phyloP scores from a whole-genome alignment of 2,329 filamentous ascomycete genomes.

The Botryotinia calthae region DNA sequence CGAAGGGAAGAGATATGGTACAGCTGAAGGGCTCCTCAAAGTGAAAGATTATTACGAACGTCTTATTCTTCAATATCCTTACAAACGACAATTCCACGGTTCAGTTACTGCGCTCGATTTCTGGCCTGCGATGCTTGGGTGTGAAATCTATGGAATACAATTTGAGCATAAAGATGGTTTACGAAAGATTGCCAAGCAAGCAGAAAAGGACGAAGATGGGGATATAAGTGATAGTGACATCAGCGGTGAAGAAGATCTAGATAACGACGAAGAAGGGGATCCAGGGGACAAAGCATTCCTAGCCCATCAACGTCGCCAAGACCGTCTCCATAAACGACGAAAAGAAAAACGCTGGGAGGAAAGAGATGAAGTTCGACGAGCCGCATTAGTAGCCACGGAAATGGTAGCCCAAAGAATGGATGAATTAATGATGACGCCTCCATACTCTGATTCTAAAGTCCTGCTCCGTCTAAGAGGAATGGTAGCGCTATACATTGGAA shows the following conservation, averaged over 20 bases:
- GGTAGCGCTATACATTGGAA: slow-evolving; percentile 71
- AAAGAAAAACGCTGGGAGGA: slow-evolving; percentile 32
- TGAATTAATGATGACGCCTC: slow-evolving; percentile 63
- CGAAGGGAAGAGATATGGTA: slow-evolving; percentile 40
- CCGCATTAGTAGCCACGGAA: slow-evolving; percentile 47
- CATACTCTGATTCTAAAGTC: slow-evolving; percentile 65
- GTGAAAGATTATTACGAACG: slow-evolving; percentile 72
- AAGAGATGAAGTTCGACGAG: slow-evolving; percentile 35
- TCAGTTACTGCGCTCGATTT: slow-evolving; percentile 70
- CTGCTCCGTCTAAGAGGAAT: slow-evolving; percentile 71
- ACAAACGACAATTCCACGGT: slow-evolving; percentile 57
- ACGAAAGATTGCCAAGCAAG: slow-evolving; percentile 40
- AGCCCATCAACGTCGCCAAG: slow-evolving; percentile 26
- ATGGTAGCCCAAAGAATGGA: slow-evolving; percentile 70
- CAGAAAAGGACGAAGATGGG: slow-evolving; percentile 31
- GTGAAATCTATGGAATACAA: slow-evolving; percentile 76
- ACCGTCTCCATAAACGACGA: slow-evolving; percentile 20
- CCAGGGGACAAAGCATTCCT: slow-evolving; percentile 28
- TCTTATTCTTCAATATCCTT: slow-evolving; percentile 74
- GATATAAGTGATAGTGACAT: slow-evolving; percentile 25
- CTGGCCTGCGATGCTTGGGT: slow-evolving; percentile 74
- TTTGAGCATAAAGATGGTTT: slow-evolving; percentile 53
- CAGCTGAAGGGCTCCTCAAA: slow-evolving; percentile 51
- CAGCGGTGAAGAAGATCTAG: slow-evolving; percentile 24
- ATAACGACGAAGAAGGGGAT: slow-evolving; percentile 24